phyloP scores from a whole-genome alignment of 2,329 filamentous ascomycete genomes.

The Myriosclerotinia scirpicola region DNA sequence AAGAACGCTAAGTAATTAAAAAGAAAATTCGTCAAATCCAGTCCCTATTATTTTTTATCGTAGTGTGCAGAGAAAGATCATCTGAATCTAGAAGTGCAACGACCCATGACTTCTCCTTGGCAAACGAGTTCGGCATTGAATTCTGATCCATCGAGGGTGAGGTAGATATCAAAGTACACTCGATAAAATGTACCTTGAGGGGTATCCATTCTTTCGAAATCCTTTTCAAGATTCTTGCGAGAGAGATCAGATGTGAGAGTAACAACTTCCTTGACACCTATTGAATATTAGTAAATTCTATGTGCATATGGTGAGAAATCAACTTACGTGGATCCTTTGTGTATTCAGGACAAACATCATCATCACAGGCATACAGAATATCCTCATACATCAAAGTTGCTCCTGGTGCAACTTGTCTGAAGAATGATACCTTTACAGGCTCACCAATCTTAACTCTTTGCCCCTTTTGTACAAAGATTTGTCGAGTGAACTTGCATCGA shows the following conservation, averaged over 20 bases:
- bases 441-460: constrained; percentile 99
- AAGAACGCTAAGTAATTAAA: constrained; percentile 23
- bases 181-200: constrained; percentile 96
- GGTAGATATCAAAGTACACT: constrained; percentile 76
- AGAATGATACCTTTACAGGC: constrained; percentile 97
- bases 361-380: constrained; percentile 94
- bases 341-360: constrained; percentile 97
- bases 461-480: constrained; percentile 98
- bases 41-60: constrained; percentile 25
- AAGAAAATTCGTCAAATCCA: constrained; percentile 34
- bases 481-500: constrained; percentile 95
- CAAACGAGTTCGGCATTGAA: constrained; percentile 99
- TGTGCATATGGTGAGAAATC: neutral
- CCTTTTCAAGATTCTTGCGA: constrained; percentile 97
- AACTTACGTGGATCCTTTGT: constrained; percentile 98
- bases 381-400: constrained; percentile 99
- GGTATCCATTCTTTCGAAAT: constrained; percentile 99
- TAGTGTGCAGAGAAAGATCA: constrained; percentile 38
- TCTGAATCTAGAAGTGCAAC: constrained; percentile 87
- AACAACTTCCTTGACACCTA: constrained; percentile 98
- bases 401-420: constrained; percentile 94
- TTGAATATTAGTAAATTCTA: constrained; percentile 35
- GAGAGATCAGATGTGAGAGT: constrained; percentile 96
- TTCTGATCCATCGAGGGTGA: constrained; percentile 94
- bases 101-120: constrained; percentile 98